Base-by-base conservation (phyloP, 2,329 filamentous ascomycete genomes). In the Fulvia fulva region DNA sequence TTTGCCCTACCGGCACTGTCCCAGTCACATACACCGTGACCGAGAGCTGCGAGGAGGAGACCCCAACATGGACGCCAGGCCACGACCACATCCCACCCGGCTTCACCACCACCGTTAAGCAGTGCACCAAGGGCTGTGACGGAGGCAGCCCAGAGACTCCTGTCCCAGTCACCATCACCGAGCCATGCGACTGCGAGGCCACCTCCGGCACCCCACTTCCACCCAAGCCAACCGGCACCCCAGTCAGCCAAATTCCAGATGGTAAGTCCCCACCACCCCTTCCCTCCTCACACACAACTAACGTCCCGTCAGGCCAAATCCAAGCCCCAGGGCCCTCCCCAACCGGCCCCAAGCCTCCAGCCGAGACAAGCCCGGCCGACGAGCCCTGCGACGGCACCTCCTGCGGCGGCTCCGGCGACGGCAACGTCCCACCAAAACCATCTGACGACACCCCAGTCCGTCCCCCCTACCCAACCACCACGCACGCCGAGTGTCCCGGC, bases 21-120 rank as follows among this genome's bases (percentile, higher is more conserved):
- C 67, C 69, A 34, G 63, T 62, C 37, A 72, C 68, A 19, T 72
- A 73, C 66, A 75, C 71, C 21, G 66, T 74, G 55, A 75, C 73
- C 32, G 72, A 75, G 53, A 69, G 64, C 56, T 75, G 73, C 63
- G 63, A 64, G 16, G 70, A 69, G 32, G 53, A 67, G 9, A 70
- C 65, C 41, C 71, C 72, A 19, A 73, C 71, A 11, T 74, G 67
- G 67, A 68, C 67, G 14, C 64, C 68, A 34, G 71, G 68, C 47
- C 63, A 70, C 26, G 62, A 58, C 55, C 68, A 74, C 57, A 62
- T 74, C 26, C 72, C 72, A 14, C 67, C 67, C 43, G 71, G 69
- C 59, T 74, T 71, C 64, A 73, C 70, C 16, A 66, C 69, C 47
- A 71, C 67, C 19, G 67, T 68, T 45, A 68, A 68, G 59, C 63